A percentile compares a stretch with the other conserved stretches of the same genome.
Evolutionary conservation across 192 early-diverging fungal species (phyloP).

Genomic region (Cladochytrium replicatum): DNA sequence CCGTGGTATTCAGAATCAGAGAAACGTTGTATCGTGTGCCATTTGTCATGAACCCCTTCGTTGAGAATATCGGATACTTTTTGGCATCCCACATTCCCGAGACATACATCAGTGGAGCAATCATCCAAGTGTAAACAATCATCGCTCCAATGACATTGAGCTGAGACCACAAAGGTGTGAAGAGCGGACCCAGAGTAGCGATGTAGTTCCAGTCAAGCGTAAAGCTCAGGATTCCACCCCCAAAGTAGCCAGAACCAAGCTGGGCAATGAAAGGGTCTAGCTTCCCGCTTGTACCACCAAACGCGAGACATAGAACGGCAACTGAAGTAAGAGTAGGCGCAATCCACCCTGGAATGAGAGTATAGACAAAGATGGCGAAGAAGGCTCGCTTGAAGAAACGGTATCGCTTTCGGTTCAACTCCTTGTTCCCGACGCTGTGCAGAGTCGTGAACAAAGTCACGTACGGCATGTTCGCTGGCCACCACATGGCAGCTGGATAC

Average conservation of each 20-base stretch:
- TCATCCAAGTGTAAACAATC: conserved; percentile 63
- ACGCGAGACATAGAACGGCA: conserved; percentile 48
- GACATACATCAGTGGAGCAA: conserved; percentile 41
- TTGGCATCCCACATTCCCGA: conserved; percentile 17
- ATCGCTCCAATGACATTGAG: conserved; percentile 65
- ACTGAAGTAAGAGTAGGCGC: conserved; percentile 58
- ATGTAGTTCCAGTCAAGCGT: conserved; percentile 66
- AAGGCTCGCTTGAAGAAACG: conserved; percentile 41
- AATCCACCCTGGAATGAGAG: conserved; percentile 55
- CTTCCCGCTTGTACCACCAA: not conserved
- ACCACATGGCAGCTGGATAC: conserved; percentile 70
- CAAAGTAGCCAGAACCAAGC: conserved; percentile 1
- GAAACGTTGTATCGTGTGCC: conserved; percentile 7
- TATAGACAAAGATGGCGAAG: conserved; percentile 35
- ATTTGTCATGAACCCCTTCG: not conserved
- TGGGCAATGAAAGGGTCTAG: conserved; percentile 4
- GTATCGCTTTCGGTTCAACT: conserved; percentile 27
- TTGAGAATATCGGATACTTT: conserved; percentile 11
- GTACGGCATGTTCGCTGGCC: conserved; percentile 62
- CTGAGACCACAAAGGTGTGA: conserved; percentile 60
- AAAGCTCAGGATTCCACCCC: conserved; percentile 34
- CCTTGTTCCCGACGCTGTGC: conserved; percentile 40
- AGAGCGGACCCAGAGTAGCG: conserved; percentile 45
- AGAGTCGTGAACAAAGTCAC: conserved; percentile 70
- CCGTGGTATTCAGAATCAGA: conserved; percentile 10